Evolutionary conservation across 306 rosid genomes (phyloP), one percentile per base, ranked within the genome.

Genomic region (Lathyrus aphaca): DNA sequence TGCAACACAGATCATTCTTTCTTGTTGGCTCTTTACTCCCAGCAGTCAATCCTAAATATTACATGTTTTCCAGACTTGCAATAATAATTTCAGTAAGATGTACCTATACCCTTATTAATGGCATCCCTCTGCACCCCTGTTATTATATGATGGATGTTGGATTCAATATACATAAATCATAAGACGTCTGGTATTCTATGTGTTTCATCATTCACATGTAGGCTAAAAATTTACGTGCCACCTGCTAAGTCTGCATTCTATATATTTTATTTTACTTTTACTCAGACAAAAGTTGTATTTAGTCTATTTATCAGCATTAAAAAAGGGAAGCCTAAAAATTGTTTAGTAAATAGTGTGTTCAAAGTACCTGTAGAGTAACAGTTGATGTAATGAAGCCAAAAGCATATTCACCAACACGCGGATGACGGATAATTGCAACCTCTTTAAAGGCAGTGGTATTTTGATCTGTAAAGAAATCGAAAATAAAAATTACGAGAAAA

Each of bases 341-440:
- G 46, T 63, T 45, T 30, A 73, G 39, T 44, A 59, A 65, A 62
- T 15, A 21, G 58, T n/a, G 51, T 55, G 30, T 25, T 23, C 27
- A 60, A 54, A 27, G 46, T 71, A 89, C 96, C 95, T 92, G 98
- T 46, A 92, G 86, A 79, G 66, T 89, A 73, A 92, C 93, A 18
- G 93, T 87, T 44, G 98, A 92, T 18, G 96, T 92, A 58, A 92
- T 92, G 77, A 92, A 92, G 73, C 97, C 97, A 82, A 92, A 92
- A 40, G 96, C 96, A 89, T 92, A 92, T 86, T 92, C 96, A 57
- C 98, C 98, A 65, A 89, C 85, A 8, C 96, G 91, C 0, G 95
- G 97, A 46, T 91, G 97, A 69, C 88, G 87, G 64, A 91, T 91
- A 80, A 91, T 91, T 68, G 97, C 97, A 19, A 91, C 97, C 79